Base-by-base conservation (phyloP, 495 filamentous ascomycete genomes). In the Talaromyces stipitatus region DNA sequence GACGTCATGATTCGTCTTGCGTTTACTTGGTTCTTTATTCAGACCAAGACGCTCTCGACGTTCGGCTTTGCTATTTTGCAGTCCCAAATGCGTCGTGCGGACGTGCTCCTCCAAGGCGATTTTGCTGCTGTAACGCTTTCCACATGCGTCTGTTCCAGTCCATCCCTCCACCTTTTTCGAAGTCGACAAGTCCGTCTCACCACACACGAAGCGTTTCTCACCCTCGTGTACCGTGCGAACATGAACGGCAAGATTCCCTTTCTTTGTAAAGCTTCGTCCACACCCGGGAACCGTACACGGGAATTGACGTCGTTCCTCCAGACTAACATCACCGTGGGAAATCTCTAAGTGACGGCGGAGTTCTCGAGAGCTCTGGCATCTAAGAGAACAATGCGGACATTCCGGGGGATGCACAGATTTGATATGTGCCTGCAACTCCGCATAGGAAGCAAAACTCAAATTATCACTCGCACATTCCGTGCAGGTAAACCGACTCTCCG, bases 91-190 rank as follows among this genome's bases (percentile, higher is more conserved):
- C 0, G 85, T 71, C 9, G 82, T 89, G 20, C 88, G 84, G 36
- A 95, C 78, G 60, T 96, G 91, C 47, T 90, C 86, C 69, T 91
- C 88, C 0, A 96, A 75, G 50, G 79, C 83, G n/a, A 78, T 72
- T 66, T 91, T 92, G 58, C 83, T 84, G 23, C 75, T 73, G 59
- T 90, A 91, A 16, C 74, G 74, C 51, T 80, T 77, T 0, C 84
- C 86, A 62, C 91, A 96, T 2, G 86, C 88, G 27, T 80, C 66
- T 24, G 78, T 80, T 18, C 20, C 36, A 56, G 82, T 72, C 87
- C 89, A 92, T n/a, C 73, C 72, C 4, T 65, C 65, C 1, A 91
- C 70, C 43, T 81, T 82, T n/a, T 78, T 79, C 8, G 78, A 77
- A 0, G 66, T 63, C 22, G 72, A 78, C 1, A 88, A 71, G 62